Evolutionary conservation across 78 protist genomes (phyloP).

Genomic region (Mantamonas sphyraenae): DNA sequence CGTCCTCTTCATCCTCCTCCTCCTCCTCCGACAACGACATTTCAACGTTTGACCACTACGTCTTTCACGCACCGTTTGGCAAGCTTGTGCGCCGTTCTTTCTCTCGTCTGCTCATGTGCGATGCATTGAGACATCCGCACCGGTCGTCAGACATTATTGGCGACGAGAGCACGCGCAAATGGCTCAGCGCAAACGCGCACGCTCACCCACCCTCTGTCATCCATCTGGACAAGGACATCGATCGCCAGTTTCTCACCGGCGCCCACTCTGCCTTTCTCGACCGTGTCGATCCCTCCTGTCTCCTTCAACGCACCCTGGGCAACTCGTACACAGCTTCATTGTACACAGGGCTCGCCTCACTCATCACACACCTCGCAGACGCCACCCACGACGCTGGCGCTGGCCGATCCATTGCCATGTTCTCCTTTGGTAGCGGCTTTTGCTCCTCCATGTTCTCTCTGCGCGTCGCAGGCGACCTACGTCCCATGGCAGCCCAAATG

Average conservation of each 20-base stretch:
- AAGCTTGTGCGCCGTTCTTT: conserved; percentile 87
- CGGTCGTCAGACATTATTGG: too few relatives aligned
- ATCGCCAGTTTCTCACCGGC: background rate
- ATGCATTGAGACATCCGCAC: too few relatives aligned
- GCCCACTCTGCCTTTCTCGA: conserved; percentile 16
- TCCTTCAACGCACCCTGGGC: conserved; percentile 71
- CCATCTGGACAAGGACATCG: conserved; percentile 41
- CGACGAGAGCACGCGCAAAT: background rate
- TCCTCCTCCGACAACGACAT: too few relatives aligned
- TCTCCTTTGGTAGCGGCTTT: conserved; percentile 91
- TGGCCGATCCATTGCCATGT: conserved; percentile 70
- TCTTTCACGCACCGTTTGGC: conserved; percentile 91
- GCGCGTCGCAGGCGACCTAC: conserved; percentile 19
- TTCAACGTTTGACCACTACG: conserved; percentile 55
- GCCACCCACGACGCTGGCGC: conserved; percentile 2
- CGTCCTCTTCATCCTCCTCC: too few relatives aligned
- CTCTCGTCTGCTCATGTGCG: conserved; percentile 57
- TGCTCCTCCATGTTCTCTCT: conserved; percentile 81
- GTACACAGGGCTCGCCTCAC: conserved; percentile 70
- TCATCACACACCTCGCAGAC: conserved; percentile 35
- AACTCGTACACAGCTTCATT: conserved; percentile 89
- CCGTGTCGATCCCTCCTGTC: conserved; percentile 55
- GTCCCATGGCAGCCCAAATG: background rate
- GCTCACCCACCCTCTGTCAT: background rate
- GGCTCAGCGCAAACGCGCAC: background rate